phyloP scores from a whole-genome alignment of 257 asterid species.

The Striga asiatica region DNA sequence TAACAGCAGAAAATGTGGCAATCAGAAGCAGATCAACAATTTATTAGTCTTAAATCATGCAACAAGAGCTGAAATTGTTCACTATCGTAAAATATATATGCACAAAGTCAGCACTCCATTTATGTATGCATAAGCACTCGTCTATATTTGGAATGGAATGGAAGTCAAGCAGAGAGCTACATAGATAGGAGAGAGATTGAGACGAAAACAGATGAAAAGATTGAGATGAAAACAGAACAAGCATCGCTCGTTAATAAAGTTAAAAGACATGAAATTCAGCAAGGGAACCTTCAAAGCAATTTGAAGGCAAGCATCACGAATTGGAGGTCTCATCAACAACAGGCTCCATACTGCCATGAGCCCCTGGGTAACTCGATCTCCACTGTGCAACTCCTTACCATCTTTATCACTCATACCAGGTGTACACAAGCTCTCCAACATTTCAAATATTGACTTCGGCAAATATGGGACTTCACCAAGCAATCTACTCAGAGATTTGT shows the following conservation, averaged over 20 bases:
- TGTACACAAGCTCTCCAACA: constrained; percentile 74
- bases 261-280: constrained; percentile 1
- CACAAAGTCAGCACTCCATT: too few species aligned
- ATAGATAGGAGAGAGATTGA: neutral
- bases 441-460: constrained; percentile 60
- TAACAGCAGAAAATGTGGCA: neutral
- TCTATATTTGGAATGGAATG: neutral
- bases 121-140: neutral
- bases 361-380: constrained; percentile 95
- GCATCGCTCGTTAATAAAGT: neutral
- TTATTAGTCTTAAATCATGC: too few species aligned
- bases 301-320: constrained; percentile 75
- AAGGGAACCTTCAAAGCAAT: constrained; percentile 74
- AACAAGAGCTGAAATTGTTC: too few species aligned
- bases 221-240: constrained; percentile 5
- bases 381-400: constrained; percentile 64
- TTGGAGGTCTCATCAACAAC: constrained; percentile 82
- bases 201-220: too few species aligned
- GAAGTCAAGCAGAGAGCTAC: neutral
- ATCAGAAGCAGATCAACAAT: too few species aligned
- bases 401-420: constrained; percentile 58
- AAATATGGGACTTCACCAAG: constrained; percentile 88
- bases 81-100: too few species aligned
- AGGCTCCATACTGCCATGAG: constrained; percentile 89
- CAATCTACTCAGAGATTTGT: constrained; percentile 90